Conservation (phyloP, 257 asterid genomes). For the Solanum sejunctum region DNA sequence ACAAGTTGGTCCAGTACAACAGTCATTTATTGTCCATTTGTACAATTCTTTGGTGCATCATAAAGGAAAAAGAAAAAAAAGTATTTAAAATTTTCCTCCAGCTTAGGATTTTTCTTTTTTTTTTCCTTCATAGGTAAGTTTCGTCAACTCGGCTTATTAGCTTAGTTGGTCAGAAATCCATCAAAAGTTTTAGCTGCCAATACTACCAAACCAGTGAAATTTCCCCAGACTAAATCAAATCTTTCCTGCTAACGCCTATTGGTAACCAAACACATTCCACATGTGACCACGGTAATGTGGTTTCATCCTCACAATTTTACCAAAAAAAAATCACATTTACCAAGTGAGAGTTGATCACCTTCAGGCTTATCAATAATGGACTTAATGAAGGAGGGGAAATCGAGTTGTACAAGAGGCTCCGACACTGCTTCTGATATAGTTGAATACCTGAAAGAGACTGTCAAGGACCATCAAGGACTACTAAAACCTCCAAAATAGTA, state of each 20-base stretch:
- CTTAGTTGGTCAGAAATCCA: not conserved
- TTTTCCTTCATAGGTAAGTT: not conserved
- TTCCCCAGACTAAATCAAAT: not conserved
- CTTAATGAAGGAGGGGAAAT: slow-evolving; percentile 41
- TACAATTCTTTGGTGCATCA: not conserved
- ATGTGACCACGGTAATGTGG: not conserved
- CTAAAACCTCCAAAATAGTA: slow-evolving; percentile 8
- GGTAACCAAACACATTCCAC: not conserved
- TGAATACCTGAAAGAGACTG: slow-evolving; percentile 74
- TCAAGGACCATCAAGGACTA: slow-evolving; percentile 36
- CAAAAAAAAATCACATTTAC: not conserved
- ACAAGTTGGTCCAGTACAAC: not conserved
- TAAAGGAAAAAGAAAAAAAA: not conserved
- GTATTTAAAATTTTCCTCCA: not conserved
- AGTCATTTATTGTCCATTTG: not conserved
- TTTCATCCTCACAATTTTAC: not conserved
- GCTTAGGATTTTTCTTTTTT: not conserved
- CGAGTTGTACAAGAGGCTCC: slow-evolving; percentile 11
- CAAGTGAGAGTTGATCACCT: slow-evolving; percentile 26
- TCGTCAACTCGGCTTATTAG: not conserved
- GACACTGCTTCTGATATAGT: slow-evolving; percentile 22
- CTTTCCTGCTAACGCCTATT: not conserved
- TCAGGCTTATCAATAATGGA: slow-evolving; percentile 41
- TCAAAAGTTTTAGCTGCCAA: not conserved
- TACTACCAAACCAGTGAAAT: not conserved